Base-by-base conservation (phyloP, 2,329 filamentous ascomycete genomes). In the Pestalotiopsis sp. region DNA sequence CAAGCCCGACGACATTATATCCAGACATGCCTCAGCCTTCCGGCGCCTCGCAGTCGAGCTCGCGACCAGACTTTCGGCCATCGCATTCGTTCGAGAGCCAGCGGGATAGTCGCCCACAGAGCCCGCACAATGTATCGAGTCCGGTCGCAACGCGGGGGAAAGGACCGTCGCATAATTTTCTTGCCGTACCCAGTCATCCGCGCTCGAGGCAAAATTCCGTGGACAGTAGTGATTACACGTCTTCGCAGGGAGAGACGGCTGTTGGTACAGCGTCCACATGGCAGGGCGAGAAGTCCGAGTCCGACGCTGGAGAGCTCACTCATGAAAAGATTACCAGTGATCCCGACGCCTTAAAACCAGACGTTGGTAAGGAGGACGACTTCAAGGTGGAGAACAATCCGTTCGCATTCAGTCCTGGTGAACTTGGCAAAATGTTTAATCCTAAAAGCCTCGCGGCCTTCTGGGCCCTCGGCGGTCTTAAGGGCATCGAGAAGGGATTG, bases 361-460 rank as follows among this genome's bases (percentile, higher is more conserved):
- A 97, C 76, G 86, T 89, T 49, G 92, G 93, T 6, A 92, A 90
- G 66, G 92, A 95, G 77, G 85, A 82, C 20, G 93, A 95, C 71
- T 97, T 97, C 74, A 75, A 88, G 14, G 90, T 95, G 12, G 86
- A 91, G 5, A 85, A 94, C 77, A 97, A 96, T 77, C 91, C 92
- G 0, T 97, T 97, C 76, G 94, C 93, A 17, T 97, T 94, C 77
- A 89, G 90, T 1, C 92, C 92, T 2, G 94, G 95, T 14, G 91
- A 97, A 76, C 85, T 98, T 71, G 91, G 90, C 75, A 97, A 97
- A 80, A 87, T 97, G 82, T 89, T 95, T 70, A 96, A 97, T 77
- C 95, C 95, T 3, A 97, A 97, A 83, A 97, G 90, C 70, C 81
- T 97, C 68, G 85, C 91, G 13, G 94, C 94, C 0, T 97, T 95